phyloP scores from a whole-genome alignment of 2,329 filamentous ascomycete genomes.

The Paecilomyces dactylethromorphus region DNA sequence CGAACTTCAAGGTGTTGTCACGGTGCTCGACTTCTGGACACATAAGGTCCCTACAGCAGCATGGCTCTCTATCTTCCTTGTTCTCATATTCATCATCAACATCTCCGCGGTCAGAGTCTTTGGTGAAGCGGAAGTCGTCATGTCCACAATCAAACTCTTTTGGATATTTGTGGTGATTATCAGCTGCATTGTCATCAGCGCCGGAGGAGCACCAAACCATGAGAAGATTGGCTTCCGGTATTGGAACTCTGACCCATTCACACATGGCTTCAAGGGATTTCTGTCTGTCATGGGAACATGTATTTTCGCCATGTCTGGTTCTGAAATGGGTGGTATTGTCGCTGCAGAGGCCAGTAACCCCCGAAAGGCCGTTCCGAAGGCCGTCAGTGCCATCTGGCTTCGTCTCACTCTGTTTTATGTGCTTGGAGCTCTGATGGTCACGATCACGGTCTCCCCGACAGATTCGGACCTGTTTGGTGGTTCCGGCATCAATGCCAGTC shows the following conservation, averaged over 20 bases:
- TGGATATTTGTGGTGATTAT: constrained; percentile 46
- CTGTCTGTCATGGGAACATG: constrained; percentile 30
- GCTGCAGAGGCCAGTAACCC: constrained; percentile 41
- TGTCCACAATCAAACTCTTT: constrained; percentile 40
- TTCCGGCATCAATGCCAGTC: constrained; percentile 37
- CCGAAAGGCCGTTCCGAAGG: constrained; percentile 35
- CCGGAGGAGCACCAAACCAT: constrained; percentile 36
- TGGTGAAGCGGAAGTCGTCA: constrained; percentile 41
- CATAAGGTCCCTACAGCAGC: constrained; percentile 35
- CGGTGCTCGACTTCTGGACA: constrained; percentile 41
- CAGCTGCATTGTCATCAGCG: constrained; percentile 37
- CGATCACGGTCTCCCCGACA: constrained; percentile 37
- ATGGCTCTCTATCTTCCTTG: constrained; percentile 41
- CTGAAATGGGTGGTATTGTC: constrained; percentile 38
- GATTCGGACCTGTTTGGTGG: constrained; percentile 37
- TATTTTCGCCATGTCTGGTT: constrained; percentile 35
- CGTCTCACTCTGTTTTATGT: constrained; percentile 43
- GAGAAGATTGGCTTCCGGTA: constrained; percentile 39
- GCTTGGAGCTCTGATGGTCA: constrained; percentile 39
- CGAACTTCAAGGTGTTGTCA: constrained; percentile 34
- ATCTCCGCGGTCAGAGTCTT: constrained; percentile 39
- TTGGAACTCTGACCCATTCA: constrained; percentile 38
- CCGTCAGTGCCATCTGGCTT: constrained; percentile 41
- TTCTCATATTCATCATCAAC: constrained; percentile 39
- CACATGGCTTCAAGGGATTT: constrained; percentile 40